phyloP scores from a whole-genome alignment of 495 filamentous ascomycete genomes.

The Penicillium daleae region DNA sequence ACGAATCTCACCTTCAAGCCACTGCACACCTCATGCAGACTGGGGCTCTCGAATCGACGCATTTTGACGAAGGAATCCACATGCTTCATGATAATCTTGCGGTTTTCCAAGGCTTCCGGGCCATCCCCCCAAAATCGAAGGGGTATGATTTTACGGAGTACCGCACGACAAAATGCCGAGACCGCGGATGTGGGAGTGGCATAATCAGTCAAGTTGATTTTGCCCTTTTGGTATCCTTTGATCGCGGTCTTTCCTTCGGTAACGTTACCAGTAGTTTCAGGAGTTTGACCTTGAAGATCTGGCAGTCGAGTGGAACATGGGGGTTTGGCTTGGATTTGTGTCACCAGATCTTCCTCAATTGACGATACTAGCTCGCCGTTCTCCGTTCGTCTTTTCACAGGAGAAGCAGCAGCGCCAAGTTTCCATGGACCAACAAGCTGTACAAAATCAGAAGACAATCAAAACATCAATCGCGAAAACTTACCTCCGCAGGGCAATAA shows the following conservation, averaged over 20 bases:
- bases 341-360: conserved; percentile 31
- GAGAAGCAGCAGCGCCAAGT: conserved; percentile 27
- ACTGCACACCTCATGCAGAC: conserved; percentile 76
- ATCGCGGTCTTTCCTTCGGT: not conserved
- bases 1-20: conserved; percentile 65
- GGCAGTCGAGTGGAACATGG: not conserved
- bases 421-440: conserved; percentile 39
- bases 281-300: not conserved
- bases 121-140: conserved; percentile 72
- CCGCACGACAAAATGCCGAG: conserved; percentile 86
- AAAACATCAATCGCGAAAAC: conserved; percentile 16
- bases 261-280: not conserved
- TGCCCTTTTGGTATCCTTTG: conserved; percentile 15
- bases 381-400: conserved; percentile 8
- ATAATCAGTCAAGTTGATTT: conserved; percentile 62
- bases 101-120: conserved; percentile 58
- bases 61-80: conserved; percentile 78
- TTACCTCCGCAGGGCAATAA: conserved; percentile 71
- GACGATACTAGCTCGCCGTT: conserved; percentile 21
- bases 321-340: conserved; percentile 30
- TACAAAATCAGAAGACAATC: conserved; percentile 7
- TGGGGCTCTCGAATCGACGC: conserved; percentile 79
- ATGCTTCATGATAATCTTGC: conserved; percentile 59
- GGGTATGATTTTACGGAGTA: conserved; percentile 75
- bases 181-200: conserved; percentile 71